Evolutionary conservation across 169 alveolate genomes (phyloP), one percentile per base, ranked within the genome.

Genomic region (Cryptosporidium sp.): DNA sequence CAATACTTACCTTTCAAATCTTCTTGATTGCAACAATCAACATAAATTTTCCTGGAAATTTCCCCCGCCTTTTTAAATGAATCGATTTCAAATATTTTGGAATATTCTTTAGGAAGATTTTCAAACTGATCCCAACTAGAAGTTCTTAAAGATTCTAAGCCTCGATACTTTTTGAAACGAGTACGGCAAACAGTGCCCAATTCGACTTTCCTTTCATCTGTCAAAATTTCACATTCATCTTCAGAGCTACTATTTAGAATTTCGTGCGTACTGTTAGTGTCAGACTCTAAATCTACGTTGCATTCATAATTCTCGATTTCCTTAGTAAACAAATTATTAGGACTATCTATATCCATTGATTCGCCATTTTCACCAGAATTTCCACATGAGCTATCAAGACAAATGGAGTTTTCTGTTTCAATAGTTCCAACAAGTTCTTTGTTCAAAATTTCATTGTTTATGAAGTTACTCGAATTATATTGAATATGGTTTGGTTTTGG

Each of bases 121-220:
- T 93, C 96, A 55, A 86, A 93, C 29, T 96, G 95, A 91, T 95
- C 96, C 97, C 97, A 96, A 41, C 93, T 91, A 43, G 96, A 94
- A 41, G 95, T 93, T 73, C 94, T 95, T 55, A 96, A 86, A 48
- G 95, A 94, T 48, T 94, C 95, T 23, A 96, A 70, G 2, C 96
- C 96, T 85, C 96, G 68, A 92, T 95, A 96, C 75, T 93, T 92
- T 23, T 86, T 91, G 71, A 94, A 96, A 73, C 97, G 87, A 43
- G 43, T 41, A 50, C 89, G 35, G 35, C 89, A 80, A 41, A 80
- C 21, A 14, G 89, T 80, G 2, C 41, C 45, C 1, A 12, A 4
- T 31, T 50, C 89, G 7, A 80, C 74, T 65, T 37, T 80, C 33
- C 31, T 80, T 41, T 80, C 75, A 65, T 80, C 89, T 12, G 52